phyloP scores from a whole-genome alignment of 139 green algal genomes.

The Microglena sp. region DNA sequence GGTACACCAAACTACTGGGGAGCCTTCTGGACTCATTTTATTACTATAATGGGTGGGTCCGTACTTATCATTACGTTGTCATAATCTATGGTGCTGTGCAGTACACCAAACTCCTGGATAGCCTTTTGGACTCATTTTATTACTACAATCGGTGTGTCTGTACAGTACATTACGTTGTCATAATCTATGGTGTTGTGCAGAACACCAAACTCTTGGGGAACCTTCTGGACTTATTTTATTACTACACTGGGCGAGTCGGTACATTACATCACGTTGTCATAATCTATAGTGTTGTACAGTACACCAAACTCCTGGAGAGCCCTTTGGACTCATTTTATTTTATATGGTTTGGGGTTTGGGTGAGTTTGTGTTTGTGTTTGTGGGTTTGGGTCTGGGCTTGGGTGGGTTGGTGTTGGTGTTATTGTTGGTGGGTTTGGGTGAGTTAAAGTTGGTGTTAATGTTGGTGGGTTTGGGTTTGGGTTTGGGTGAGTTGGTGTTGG shows the following conservation, averaged over 20 bases:
- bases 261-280: too few species aligned
- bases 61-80: too few species aligned
- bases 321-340: constrained; percentile 39
- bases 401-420: too few species aligned
- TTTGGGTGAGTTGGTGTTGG: too few species aligned
- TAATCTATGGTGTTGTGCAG: constrained; percentile 32
- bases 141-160: constrained; percentile 35
- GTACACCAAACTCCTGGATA: constrained; percentile 22
- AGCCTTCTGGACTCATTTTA: constrained; percentile 39
- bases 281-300: constrained; percentile 31
- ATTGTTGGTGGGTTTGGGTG: too few species aligned
- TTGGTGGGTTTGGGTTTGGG: too few species aligned
- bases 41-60: constrained; percentile 33
- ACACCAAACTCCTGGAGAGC: constrained; percentile 18
- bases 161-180: too few species aligned
- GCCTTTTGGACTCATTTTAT: constrained; percentile 39
- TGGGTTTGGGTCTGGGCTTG: too few species aligned
- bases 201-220: constrained; percentile 22
- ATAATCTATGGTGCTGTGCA: constrained; percentile 33
- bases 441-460: too few species aligned
- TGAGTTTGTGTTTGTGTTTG: too few species aligned
- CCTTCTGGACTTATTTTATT: constrained; percentile 38
- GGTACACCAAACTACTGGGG: constrained; percentile 24
- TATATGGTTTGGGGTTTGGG: too few species aligned
- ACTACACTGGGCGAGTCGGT: constrained; percentile 35